Evolutionary conservation across 2,329 filamentous ascomycete species (phyloP), one percentile per base, ranked within the genome.

Genomic region (Cordyceps pruinosa): DNA sequence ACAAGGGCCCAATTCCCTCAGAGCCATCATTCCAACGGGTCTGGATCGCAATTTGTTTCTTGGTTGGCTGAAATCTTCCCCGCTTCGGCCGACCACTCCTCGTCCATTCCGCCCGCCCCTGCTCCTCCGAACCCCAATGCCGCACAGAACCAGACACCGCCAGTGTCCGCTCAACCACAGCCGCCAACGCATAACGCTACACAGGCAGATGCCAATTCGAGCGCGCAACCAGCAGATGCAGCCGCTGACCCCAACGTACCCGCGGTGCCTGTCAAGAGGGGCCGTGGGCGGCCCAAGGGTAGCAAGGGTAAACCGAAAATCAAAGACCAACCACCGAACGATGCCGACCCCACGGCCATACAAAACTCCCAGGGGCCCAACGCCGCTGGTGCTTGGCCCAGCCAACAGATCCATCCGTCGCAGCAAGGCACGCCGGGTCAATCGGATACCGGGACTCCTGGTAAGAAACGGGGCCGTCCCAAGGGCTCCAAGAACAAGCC

Each of bases 21-120:
- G 26, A 86, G 83, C 61, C 77, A 75, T 10, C 73, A 77, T 47
- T 74, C 74, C 13, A 84, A 85, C 64, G 83, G 83, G 3, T 71
- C 77, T 1, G 84, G 83, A 1, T 75, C 77, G 21, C 69, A 82
- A 12, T 82, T 86, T 58, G 75, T 87, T 30, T 78, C 80, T 21
- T 86, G 83, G 83, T 69, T 86, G 45, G 73, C 81, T 13, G 83
- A 86, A 64, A 83, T 87, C 55, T 87, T 86, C 59, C 83, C 83
- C 19, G 15, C 53, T n/a, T 39, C 37, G 15, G 32, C 58, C 57
- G 30, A 49, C 26, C 66, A 58, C 28, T 35, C 52, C 2, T 15
- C 46, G 9, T 25, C 48, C 17, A 25, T 48, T 21, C 39, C 52
- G n/a, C 32, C 41, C 8, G 25, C 56, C n/a, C 30, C 42, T 32